Conservation (phyloP, 192 early-diverging fungal species). For the Kickxella alabastrina region DNA sequence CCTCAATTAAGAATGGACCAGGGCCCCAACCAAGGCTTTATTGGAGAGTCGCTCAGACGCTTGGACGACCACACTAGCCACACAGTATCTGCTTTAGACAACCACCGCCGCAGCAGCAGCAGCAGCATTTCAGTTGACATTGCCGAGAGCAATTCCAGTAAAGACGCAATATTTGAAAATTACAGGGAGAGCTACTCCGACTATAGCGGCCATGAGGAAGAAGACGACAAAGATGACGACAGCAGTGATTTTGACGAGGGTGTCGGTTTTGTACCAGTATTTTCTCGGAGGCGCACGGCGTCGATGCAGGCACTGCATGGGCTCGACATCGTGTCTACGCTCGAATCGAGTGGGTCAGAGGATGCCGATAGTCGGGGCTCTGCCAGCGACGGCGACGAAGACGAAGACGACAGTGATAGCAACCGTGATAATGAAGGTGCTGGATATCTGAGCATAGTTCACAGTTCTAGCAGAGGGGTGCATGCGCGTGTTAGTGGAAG, state of each 20-base stretch:
- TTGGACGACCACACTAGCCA: too few species aligned
- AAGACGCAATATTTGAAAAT: too few species aligned
- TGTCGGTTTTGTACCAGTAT: constrained; percentile 6
- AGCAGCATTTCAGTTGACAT: neutral
- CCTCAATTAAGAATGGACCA: too few species aligned
- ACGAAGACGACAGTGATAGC: neutral
- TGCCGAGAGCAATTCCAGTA: too few species aligned
- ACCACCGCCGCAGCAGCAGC: too few species aligned
- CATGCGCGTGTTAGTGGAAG: too few species aligned
- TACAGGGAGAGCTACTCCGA: neutral
- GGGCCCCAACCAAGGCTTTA: too few species aligned
- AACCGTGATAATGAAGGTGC: constrained; percentile 3
- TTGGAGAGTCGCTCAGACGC: too few species aligned
- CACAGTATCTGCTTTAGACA: too few species aligned
- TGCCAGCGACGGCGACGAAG: neutral
- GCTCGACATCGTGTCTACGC: constrained; percentile 26
- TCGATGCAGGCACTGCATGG: constrained; percentile 40
- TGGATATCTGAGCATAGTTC: neutral
- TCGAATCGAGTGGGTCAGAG: constrained; percentile 4
- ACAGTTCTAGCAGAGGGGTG: neutral
- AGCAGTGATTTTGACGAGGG: neutral
- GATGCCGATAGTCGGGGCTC: neutral
- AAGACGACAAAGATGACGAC: constrained; percentile 10
- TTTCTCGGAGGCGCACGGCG: constrained; percentile 33
- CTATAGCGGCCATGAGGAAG: neutral